Evolutionary conservation across 1,284 basidiomycete genomes (phyloP).

Genomic region (Exobasidium cylindrosporum): DNA sequence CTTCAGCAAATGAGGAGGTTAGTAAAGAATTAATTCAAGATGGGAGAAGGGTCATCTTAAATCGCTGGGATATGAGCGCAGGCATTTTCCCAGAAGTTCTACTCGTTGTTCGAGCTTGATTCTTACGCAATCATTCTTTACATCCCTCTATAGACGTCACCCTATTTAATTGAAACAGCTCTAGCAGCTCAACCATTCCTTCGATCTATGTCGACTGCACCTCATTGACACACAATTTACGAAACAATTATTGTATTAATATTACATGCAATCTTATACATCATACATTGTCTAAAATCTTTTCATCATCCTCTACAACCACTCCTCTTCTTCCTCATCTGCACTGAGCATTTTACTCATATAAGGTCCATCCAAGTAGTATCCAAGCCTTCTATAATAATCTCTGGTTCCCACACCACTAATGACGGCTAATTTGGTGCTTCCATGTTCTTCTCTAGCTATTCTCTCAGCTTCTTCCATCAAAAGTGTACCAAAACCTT

Average conservation of each 20-base stretch:
- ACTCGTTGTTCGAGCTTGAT: conserved; percentile 31
- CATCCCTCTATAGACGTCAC: neutral
- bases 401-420: conserved; percentile 92
- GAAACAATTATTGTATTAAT: too few relatives aligned
- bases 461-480: conserved; percentile 99
- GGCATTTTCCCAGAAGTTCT: conserved; percentile 42
- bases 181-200: conserved; percentile 3
- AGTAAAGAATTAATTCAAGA: neutral
- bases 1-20: neutral
- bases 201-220: conserved; percentile 7
- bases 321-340: conserved; percentile 2
- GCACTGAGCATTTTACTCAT: conserved; percentile 25
- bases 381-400: conserved; percentile 89
- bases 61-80: conserved; percentile 38
- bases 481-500: conserved; percentile 92
- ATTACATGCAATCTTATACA: conserved; percentile 2
- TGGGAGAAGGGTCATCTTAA: conserved; percentile 10
- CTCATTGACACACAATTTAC: too few relatives aligned
- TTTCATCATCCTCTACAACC: neutral
- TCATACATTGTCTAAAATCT: neutral
- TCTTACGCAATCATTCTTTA: neutral
- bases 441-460: conserved; percentile 95
- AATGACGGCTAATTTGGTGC: conserved; percentile 89
- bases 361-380: conserved; percentile 87
- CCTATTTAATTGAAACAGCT: conserved; percentile 3